Evolutionary conservation across 352 stramenopile species (phyloP).

Genomic region (Phytopythium boreale): DNA sequence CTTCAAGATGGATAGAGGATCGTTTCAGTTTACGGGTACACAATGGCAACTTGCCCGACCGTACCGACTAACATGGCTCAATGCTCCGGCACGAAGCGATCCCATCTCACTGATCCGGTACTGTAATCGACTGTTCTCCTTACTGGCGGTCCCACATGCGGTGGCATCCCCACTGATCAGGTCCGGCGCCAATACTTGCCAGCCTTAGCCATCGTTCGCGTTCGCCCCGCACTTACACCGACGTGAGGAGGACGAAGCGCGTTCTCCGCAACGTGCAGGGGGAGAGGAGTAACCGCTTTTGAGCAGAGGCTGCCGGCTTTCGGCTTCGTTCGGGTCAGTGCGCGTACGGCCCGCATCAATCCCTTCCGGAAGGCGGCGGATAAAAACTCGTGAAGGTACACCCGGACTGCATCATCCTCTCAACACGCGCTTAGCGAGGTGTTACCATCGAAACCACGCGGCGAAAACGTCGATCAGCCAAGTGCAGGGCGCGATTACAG

Average conservation of each 20-base stretch:
- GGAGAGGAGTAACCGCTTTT: neutral
- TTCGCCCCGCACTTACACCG: too few relatives aligned
- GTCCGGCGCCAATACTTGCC: neutral
- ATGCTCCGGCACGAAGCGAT: neutral
- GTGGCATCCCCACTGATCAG: neutral
- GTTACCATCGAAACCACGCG: neutral
- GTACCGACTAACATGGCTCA: neutral
- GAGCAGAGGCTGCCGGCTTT: too few relatives aligned
- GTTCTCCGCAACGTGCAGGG: neutral
- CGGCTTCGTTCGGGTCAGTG: neutral
- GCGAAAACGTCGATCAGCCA: neutral
- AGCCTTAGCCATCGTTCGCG: too few relatives aligned
- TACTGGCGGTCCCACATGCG: neutral
- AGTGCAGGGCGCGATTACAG: neutral
- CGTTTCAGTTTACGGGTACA: constrained; percentile 1
- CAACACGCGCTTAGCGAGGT: neutral
- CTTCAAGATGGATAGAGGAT: constrained; percentile 1
- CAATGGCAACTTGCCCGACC: neutral
- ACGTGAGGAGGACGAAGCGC: neutral
- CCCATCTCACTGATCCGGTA: neutral
- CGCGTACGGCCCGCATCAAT: neutral
- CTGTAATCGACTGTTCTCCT: neutral
- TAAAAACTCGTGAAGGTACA: neutral
- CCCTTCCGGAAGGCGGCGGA: neutral
- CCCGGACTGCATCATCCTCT: too few relatives aligned